Conservation (phyloP, 2,329 filamentous ascomycete genomes). For the Fonsecaea monophora region DNA sequence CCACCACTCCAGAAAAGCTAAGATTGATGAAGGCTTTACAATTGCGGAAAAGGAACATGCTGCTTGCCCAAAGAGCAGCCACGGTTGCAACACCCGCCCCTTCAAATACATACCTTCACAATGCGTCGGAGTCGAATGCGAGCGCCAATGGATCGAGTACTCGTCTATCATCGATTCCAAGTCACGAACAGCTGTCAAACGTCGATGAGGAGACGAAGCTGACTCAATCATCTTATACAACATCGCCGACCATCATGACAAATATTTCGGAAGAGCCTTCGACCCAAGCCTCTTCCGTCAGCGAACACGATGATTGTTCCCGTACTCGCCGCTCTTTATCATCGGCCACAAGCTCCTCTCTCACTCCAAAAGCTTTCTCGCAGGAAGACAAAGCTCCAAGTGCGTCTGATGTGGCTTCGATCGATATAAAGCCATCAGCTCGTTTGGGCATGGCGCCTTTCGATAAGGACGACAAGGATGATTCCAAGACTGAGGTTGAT, state of each 20-base stretch:
- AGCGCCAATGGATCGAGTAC: slow-evolving; percentile 17
- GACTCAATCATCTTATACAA: slow-evolving; percentile 43
- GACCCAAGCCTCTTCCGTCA: slow-evolving; percentile 46
- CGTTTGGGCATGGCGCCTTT: slow-evolving; percentile 1
- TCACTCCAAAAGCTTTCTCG: slow-evolving; percentile 30
- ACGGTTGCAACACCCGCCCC: slow-evolving; percentile 13
- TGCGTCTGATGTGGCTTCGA: background rate
- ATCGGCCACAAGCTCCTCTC: slow-evolving; percentile 39
- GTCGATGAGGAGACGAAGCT: slow-evolving; percentile 35
- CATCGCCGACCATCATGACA: slow-evolving; percentile 41
- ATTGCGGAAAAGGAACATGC: slow-evolving; percentile 80
- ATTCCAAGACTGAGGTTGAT: background rate
- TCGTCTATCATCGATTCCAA: slow-evolving; percentile 26
- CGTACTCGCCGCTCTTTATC: slow-evolving; percentile 37
- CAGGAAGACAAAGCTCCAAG: slow-evolving; percentile 25
- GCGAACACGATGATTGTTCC: slow-evolving; percentile 38
- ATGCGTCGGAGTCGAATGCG: slow-evolving; percentile 25
- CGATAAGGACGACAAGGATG: background rate
- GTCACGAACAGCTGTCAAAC: slow-evolving; percentile 31
- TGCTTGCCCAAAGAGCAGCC: slow-evolving; percentile 40
- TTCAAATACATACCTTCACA: slow-evolving; percentile 20
- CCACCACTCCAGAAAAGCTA: slow-evolving; percentile 82
- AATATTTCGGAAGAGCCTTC: slow-evolving; percentile 42
- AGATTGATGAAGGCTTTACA: slow-evolving; percentile 94
- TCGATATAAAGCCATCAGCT: slow-evolving; percentile 5